These are phyloP conservation scores for Coniochaeta sp. DNA, from an alignment of 2,329 filamentous ascomycete genomes.

Conservation along the genomic window DNA sequence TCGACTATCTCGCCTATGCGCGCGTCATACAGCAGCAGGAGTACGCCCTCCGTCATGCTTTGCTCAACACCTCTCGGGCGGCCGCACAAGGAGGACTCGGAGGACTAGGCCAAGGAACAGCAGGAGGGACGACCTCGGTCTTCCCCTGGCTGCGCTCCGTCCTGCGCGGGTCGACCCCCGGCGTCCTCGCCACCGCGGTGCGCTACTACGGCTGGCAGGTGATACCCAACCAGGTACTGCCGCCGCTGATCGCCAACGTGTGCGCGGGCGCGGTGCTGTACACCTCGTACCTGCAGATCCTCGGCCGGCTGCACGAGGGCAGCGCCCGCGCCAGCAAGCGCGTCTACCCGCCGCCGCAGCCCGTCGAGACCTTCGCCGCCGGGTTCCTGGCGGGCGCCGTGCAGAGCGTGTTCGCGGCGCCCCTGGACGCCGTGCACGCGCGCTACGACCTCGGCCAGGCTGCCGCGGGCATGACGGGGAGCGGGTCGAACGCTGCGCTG, in stretches of 20 bases:
- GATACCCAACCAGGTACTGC: constrained; percentile 69
- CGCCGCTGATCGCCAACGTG: constrained; percentile 67
- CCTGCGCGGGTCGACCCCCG: constrained; percentile 60
- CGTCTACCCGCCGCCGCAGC: constrained; percentile 62
- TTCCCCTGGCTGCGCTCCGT: constrained; percentile 34
- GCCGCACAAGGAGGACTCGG: not conserved
- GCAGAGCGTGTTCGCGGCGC: constrained; percentile 66
- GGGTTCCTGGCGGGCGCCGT: constrained; percentile 62
- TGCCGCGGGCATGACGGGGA: constrained; percentile 26
- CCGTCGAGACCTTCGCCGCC: constrained; percentile 58
- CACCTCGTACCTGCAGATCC: constrained; percentile 65
- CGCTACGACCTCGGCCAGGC: constrained; percentile 47
- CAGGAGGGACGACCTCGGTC: not conserved
- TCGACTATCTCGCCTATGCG: constrained; percentile 68
- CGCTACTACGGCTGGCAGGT: constrained; percentile 66
- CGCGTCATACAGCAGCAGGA: constrained; percentile 43
- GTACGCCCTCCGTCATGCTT: constrained; percentile 15
- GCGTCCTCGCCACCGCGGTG: constrained; percentile 60
- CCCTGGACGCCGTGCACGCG: constrained; percentile 68
- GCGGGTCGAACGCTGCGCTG: constrained; percentile 20
- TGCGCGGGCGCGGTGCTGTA: constrained; percentile 69
- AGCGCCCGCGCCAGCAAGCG: constrained; percentile 49
- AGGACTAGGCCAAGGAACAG: too few relatives aligned
- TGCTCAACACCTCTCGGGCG: constrained; percentile 3
- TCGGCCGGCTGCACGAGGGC: constrained; percentile 59